A percentile compares a stretch with the other conserved stretches of the same genome.
Conservation (phyloP, 2,329 filamentous ascomycete genomes). For the Paecilomyces variotii region DNA sequence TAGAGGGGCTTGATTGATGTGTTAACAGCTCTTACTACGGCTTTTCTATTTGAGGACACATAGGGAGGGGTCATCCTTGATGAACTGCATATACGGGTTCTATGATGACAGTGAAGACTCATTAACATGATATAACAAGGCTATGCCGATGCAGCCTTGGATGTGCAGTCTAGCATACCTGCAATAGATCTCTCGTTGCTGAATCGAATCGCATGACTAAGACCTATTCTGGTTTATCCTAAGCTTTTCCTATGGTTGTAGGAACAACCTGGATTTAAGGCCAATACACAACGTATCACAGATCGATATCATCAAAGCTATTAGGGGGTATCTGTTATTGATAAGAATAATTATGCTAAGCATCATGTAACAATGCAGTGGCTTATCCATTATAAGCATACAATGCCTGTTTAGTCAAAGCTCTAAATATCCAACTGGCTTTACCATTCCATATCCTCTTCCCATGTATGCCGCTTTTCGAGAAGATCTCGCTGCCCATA, state of each 20-base stretch:
- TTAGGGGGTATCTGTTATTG: not conserved
- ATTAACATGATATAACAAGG: no score
- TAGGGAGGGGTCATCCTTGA: not conserved
- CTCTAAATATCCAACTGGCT: not conserved
- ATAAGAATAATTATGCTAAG: not conserved
- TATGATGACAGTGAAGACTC: no score
- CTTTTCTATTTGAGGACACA: not conserved
- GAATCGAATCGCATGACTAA: not conserved
- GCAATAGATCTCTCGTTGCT: no score
- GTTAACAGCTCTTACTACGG: not conserved
- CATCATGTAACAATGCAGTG: not conserved
- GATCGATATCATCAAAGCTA: not conserved
- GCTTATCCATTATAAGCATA: not conserved
- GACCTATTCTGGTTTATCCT: not conserved
- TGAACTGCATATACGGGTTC: not conserved
- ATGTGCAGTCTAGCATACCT: no score
- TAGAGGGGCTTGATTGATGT: not conserved
- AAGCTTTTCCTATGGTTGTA: no score
- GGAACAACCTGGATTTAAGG: no score
- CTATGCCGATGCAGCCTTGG: no score
- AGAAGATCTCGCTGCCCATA: constrained; percentile 86
- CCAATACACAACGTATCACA: not conserved
- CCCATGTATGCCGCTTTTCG: constrained; percentile 57
- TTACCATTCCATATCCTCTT: constrained; percentile 10
- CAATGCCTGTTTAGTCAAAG: not conserved